Percentiles rank a stretch among this genome's conserved stretches.
phyloP scores from a whole-genome alignment of 257 asterid genomes.

The Prunella vulgaris region DNA sequence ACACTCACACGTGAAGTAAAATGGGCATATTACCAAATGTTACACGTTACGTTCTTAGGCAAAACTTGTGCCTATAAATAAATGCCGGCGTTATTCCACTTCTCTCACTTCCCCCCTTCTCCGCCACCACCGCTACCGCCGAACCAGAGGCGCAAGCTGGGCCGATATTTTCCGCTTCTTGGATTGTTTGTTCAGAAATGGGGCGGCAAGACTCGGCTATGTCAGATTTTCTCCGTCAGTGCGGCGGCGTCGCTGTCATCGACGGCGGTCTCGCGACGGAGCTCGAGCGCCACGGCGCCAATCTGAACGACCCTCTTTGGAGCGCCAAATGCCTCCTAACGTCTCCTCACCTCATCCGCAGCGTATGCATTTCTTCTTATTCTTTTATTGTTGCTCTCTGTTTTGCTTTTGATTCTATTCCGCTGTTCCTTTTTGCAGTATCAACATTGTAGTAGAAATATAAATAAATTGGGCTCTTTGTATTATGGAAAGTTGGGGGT shows the following conservation, averaged over 20 bases:
- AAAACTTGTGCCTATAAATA: slow-evolving; percentile 10
- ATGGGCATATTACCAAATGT: neutral
- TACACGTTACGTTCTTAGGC: neutral
- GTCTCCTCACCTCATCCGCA: slow-evolving; percentile 76
- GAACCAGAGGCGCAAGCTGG: slow-evolving; percentile 10
- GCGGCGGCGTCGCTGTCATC: slow-evolving; percentile 76
- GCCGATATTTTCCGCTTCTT: slow-evolving; percentile 5
- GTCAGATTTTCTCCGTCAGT: slow-evolving; percentile 57
- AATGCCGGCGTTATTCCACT: slow-evolving; percentile 8
- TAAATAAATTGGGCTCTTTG: neutral
- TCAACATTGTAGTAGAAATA: too few relatives aligned
- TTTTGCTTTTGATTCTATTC: neutral
- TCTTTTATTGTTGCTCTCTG: neutral
- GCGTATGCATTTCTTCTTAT: slow-evolving; percentile 31
- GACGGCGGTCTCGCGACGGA: slow-evolving; percentile 97
- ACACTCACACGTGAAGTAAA: neutral
- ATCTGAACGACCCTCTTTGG: slow-evolving; percentile 90
- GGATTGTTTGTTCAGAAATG: slow-evolving; percentile 28
- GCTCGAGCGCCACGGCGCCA: slow-evolving; percentile 81
- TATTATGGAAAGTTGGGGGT: neutral
- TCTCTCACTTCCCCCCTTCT: neutral
- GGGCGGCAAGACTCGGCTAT: slow-evolving; percentile 35
- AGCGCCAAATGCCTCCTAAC: slow-evolving; percentile 86
- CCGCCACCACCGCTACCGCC: slow-evolving; percentile 6
- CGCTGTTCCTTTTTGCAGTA: neutral